phyloP scores from a whole-genome alignment of 148 eudicot species.

The Camellia lanceoleosa region DNA sequence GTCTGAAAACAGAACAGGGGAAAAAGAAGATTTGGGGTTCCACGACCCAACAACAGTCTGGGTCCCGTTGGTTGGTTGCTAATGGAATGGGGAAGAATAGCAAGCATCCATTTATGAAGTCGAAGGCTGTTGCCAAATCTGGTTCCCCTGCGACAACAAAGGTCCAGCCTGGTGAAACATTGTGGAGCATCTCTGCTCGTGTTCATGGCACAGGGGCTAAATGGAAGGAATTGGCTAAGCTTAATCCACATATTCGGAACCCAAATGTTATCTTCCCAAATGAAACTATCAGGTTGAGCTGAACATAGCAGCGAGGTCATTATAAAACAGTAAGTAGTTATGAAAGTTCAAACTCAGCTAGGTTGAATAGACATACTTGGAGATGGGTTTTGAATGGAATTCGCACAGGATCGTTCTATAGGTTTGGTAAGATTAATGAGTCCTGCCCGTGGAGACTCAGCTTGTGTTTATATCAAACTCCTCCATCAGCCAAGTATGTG shows the following conservation, averaged over 20 bases:
- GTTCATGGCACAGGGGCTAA: constrained; percentile 61
- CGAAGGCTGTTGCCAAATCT: constrained; percentile 45
- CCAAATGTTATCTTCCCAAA: constrained; percentile 55
- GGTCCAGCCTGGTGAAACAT: constrained; percentile 62
- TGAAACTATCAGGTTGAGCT: constrained; percentile 53
- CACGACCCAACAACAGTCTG: constrained; percentile 71
- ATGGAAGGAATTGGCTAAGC: constrained; percentile 62
- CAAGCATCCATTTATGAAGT: constrained; percentile 53
- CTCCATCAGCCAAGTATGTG: not conserved
- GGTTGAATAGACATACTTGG: not conserved
- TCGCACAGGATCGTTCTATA: constrained; percentile 1
- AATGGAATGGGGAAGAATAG: constrained; percentile 95
- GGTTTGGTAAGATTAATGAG: not conserved
- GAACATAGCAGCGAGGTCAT: not conserved
- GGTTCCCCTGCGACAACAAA: constrained; percentile 34
- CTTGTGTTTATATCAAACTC: constrained; percentile 3
- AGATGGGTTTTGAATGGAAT: not conserved
- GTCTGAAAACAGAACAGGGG: constrained; percentile 63
- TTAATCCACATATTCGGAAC: constrained; percentile 65
- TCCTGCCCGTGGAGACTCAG: constrained; percentile 7
- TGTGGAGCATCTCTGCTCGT: constrained; percentile 83
- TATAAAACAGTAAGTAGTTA: no score
- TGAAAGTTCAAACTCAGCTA: not conserved
- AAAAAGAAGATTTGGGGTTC: constrained; percentile 91
- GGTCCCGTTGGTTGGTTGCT: constrained; percentile 96